These are phyloP conservation scores for Adansonia rubrostipa DNA, from an alignment of 441 rosid species.

Conservation along the genomic window DNA sequence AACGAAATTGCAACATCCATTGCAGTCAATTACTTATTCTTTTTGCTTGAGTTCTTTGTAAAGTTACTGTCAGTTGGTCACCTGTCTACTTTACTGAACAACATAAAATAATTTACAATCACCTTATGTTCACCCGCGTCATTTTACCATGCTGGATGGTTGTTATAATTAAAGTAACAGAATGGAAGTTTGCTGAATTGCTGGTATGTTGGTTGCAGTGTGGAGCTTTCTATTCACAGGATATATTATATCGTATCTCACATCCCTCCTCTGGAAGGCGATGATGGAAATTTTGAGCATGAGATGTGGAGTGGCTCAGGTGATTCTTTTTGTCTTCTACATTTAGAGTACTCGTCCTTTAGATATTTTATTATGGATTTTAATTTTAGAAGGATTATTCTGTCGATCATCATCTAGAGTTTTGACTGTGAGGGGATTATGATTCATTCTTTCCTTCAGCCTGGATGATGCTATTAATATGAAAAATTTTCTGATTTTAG, in stretches of 20 bases:
- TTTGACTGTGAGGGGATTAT: background rate
- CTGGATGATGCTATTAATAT: slow-evolving; percentile 1
- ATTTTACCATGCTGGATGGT: background rate
- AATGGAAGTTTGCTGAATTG: background rate
- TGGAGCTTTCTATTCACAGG: slow-evolving; percentile 50
- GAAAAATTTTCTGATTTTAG: slow-evolving; percentile 3
- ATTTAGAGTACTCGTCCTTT: background rate
- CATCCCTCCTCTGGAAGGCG: slow-evolving; percentile 56
- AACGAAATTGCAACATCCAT: background rate
- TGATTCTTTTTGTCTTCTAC: slow-evolving; percentile 32
- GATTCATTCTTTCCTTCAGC: background rate
- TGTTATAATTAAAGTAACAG: background rate
- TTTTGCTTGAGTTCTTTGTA: background rate
- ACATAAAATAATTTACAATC: background rate
- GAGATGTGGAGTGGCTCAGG: slow-evolving; percentile 94
- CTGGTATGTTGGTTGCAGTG: slow-evolving; percentile 45
- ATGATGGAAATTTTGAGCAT: slow-evolving; percentile 44
- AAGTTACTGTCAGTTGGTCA: background rate
- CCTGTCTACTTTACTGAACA: background rate
- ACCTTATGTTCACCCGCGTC: background rate
- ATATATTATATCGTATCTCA: slow-evolving; percentile 64
- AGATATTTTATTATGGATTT: background rate
- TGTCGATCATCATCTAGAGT: background rate
- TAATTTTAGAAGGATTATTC: background rate
- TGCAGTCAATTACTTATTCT: background rate